These are phyloP conservation scores for Naganishia cerealis DNA, from an alignment of 1,284 basidiomycete species.

Conservation along the genomic window DNA sequence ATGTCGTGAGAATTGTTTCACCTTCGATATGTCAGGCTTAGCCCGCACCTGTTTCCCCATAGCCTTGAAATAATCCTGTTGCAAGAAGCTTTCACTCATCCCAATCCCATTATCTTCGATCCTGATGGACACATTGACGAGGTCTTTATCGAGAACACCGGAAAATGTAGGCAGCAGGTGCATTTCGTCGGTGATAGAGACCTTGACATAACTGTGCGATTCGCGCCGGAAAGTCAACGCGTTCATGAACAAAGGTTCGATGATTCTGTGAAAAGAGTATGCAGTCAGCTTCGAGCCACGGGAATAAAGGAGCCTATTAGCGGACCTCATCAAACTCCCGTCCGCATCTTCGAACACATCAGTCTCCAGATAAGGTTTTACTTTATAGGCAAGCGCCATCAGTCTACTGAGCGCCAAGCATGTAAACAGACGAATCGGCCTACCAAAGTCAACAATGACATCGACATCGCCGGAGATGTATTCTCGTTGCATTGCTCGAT, in stretches of 20 bases:
- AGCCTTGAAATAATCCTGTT: slow-evolving; percentile 9
- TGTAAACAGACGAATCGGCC: not conserved
- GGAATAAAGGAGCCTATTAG: not conserved
- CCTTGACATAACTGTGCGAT: not conserved
- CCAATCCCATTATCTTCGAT: slow-evolving; percentile 6
- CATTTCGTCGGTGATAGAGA: slow-evolving; percentile 6
- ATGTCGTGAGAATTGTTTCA: not conserved
- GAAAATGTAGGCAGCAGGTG: slow-evolving; percentile 4
- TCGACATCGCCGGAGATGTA: not conserved
- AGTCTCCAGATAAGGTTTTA: slow-evolving; percentile 6
- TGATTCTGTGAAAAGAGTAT: not conserved
- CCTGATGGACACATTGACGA: slow-evolving; percentile 6
- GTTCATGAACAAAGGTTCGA: slow-evolving; percentile 17
- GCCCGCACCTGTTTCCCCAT: slow-evolving; percentile 1
- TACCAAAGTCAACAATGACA: slow-evolving; percentile 9
- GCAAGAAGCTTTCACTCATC: not conserved
- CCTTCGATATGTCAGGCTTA: no score
- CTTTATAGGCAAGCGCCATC: not conserved
- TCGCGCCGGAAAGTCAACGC: slow-evolving; percentile 11
- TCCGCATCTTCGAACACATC: slow-evolving; percentile 14
- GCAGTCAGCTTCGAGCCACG: not conserved
- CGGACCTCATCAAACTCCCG: slow-evolving; percentile 10
- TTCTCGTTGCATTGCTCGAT: not conserved
- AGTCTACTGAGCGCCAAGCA: not conserved
- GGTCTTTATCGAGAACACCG: not conserved